Base-by-base conservation (phyloP, 2,329 filamentous ascomycete genomes). In the Aspergillus sp. region DNA sequence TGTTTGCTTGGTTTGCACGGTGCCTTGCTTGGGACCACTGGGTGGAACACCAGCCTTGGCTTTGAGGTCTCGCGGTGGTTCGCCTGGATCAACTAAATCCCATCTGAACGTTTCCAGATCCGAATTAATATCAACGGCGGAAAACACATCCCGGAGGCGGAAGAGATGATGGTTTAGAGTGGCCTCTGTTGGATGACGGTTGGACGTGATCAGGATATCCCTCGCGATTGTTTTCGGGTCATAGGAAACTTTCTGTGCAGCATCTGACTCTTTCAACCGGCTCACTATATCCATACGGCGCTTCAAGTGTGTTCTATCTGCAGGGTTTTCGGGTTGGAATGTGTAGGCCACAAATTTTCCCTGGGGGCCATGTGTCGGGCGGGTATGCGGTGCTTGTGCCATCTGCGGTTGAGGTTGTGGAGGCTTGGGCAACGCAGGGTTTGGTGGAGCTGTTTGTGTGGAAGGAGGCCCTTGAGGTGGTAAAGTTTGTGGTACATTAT, bases 161-260 rank as follows among this genome's bases (percentile, higher is more conserved):
- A 81, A 76, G 58, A 89, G 73, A 72, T 89, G 86, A 31, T 78
- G 76, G 64, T 90, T 90, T 37, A 90, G 70, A 2, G 77, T 72
- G 25, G 79, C 73, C 69, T 86, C 82, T 9, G 80, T 80, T 0
- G 86, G 86, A 67, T 89, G 86, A 57, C 82, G 81, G 15, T 84
- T 84, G 12, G 84, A 79, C 15, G 84, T 83, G 50, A 88, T 80
- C 11, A 89, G 73, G 6, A 90, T 79, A 67, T 88, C 85, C 51
- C 84, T 76, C 4, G 86, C 86, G 59, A 89, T 86, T 0, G 84
- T 88, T 45, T 80, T 78, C 1, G 82, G 79, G 65, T 88, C 80
- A 66, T 89, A 89, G 15, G 72, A 77, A 6, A 77, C 77, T 59
- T 81, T 82, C 25, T 77, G 58, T 5, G 74, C 59, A 3, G 74